Percentiles rank a stretch among this genome's conserved stretches.
phyloP scores from a whole-genome alignment of 495 filamentous ascomycete species.

The Staphylotrichum longicolle region DNA sequence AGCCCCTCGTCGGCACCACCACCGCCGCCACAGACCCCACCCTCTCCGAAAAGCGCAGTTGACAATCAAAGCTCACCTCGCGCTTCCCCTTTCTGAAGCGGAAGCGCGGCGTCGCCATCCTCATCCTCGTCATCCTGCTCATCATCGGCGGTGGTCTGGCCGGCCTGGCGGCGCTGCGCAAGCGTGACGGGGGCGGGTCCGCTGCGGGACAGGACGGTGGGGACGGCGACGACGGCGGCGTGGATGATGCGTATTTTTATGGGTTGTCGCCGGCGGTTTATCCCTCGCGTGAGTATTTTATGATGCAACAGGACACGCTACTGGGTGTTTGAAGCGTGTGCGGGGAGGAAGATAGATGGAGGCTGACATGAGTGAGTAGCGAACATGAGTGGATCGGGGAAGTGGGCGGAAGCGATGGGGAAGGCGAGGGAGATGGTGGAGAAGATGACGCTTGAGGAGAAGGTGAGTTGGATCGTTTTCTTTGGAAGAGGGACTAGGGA shows the following conservation, averaged over 20 bases:
- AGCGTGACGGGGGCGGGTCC: conserved; percentile 15
- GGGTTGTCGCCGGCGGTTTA: conserved; percentile 58
- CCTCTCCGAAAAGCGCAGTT: conserved; percentile 23
- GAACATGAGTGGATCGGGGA: conserved; percentile 37
- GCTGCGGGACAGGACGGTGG: neutral
- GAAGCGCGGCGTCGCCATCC: conserved; percentile 38
- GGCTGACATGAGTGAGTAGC: conserved; percentile 48
- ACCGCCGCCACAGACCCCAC: conserved; percentile 1
- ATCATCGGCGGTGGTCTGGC: conserved; percentile 39
- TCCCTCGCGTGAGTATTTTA: conserved; percentile 48
- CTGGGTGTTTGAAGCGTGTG: too few relatives aligned
- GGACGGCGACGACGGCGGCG: conserved; percentile 21
- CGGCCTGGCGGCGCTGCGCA: conserved; percentile 36
- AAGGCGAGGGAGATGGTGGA: conserved; percentile 56
- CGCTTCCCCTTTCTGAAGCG: conserved; percentile 42
- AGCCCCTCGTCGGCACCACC: conserved; percentile 1
- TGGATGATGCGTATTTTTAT: conserved; percentile 51
- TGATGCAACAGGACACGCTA: too few relatives aligned
- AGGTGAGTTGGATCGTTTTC: conserved; percentile 50
- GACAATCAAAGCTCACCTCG: conserved; percentile 36
- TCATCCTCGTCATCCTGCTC: conserved; percentile 36
- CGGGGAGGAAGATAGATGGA: neutral
- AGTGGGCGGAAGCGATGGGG: conserved; percentile 49
- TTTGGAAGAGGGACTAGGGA: neutral
- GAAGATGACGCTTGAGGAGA: conserved; percentile 59